Percentiles rank a stretch among this genome's conserved stretches.
These are phyloP conservation scores for Pyricularia grisea DNA, from an alignment of 2,329 filamentous ascomycete species.

Conservation along the genomic window DNA sequence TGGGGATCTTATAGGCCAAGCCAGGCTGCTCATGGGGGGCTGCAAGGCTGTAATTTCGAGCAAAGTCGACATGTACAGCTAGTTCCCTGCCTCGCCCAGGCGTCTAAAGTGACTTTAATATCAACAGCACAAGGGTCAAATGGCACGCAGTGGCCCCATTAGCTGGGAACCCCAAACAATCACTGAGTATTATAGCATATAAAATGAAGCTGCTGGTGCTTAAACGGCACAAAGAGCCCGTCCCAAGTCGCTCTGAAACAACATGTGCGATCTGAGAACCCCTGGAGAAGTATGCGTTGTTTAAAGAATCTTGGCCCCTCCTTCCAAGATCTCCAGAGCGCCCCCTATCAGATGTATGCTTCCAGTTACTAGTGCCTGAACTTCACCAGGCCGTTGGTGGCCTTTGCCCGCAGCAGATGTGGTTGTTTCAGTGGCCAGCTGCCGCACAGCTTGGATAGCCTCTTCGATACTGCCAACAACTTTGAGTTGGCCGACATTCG, in stretches of 20 bases:
- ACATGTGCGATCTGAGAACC: neutral
- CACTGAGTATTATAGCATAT: neutral
- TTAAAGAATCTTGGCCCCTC: constrained; percentile 9
- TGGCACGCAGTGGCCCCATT: neutral
- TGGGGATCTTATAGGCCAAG: neutral
- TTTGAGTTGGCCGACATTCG: constrained; percentile 26
- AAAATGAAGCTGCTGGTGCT: neutral
- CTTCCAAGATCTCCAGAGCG: constrained; percentile 38
- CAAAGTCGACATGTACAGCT: neutral
- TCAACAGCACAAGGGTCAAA: neutral
- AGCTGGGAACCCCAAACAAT: neutral
- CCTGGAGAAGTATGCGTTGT: neutral
- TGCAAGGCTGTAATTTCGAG: neutral
- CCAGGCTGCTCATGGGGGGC: neutral
- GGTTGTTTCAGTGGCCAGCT: constrained; percentile 11
- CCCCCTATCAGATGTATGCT: constrained; percentile 55
- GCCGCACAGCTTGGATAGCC: constrained; percentile 38
- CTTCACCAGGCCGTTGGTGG: constrained; percentile 12
- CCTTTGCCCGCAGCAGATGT: constrained; percentile 1
- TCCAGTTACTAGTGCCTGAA: constrained; percentile 41
- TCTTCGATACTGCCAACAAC: constrained; percentile 46
- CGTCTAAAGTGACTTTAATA: neutral
- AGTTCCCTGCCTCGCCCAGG: neutral
- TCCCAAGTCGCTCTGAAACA: neutral
- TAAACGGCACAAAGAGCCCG: neutral